phyloP scores from a whole-genome alignment of 2,329 filamentous ascomycete species.

The Diaporthe sp. region DNA sequence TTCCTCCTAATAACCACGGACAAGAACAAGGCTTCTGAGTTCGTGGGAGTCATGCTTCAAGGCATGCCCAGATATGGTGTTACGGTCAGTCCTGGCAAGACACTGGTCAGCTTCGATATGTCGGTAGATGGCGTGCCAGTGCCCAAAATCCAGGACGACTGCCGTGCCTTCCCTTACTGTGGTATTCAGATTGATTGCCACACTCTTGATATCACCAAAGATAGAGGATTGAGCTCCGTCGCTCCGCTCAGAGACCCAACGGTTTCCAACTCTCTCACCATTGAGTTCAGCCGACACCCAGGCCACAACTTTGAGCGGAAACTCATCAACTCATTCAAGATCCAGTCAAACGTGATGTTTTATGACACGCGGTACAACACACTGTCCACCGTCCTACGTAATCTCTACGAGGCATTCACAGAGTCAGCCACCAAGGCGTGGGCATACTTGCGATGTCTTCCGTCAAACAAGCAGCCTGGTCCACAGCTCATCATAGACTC shows the following conservation, averaged over 20 bases:
- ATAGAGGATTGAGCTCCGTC: constrained; percentile 65
- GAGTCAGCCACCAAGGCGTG: constrained; percentile 85
- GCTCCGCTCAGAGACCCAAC: constrained; percentile 52
- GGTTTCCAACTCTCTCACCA: constrained; percentile 80
- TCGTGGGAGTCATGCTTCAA: constrained; percentile 84
- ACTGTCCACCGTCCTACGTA: constrained; percentile 75
- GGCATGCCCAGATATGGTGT: constrained; percentile 88
- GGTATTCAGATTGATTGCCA: constrained; percentile 81
- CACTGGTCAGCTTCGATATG: constrained; percentile 85
- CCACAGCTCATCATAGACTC: constrained; percentile 69
- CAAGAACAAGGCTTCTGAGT: constrained; percentile 74
- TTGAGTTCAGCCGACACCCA: constrained; percentile 80
- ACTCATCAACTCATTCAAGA: constrained; percentile 82
- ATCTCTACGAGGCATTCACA: constrained; percentile 80
- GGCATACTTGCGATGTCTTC: constrained; percentile 73
- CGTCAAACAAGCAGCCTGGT: constrained; percentile 67
- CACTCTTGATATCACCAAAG: constrained; percentile 82
- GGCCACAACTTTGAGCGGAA: constrained; percentile 87
- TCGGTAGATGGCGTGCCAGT: constrained; percentile 67
- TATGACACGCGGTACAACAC: constrained; percentile 86
- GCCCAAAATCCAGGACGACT: constrained; percentile 57
- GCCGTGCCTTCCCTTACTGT: constrained; percentile 85
- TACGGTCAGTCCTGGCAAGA: constrained; percentile 82
- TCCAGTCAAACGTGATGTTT: constrained; percentile 88
- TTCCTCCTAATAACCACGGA: constrained; percentile 89